A percentile compares a stretch with the other conserved stretches of the same genome.
Conservation (phyloP, 2,329 filamentous ascomycete genomes). For the Fusarium coicis region DNA sequence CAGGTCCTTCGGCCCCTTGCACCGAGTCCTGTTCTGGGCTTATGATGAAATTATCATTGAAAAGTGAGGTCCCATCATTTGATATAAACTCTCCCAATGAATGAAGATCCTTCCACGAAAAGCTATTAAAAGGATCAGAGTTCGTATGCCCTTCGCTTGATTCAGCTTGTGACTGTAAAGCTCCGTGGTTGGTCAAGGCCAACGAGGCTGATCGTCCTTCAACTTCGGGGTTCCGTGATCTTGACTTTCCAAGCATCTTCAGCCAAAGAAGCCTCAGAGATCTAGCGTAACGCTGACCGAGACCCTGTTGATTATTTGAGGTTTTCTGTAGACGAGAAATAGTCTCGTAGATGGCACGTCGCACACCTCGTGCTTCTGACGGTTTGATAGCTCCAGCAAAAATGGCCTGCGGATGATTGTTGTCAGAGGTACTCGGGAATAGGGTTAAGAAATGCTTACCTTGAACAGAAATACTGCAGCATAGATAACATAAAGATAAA, state of each 20-base stretch:
- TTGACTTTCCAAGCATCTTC: conserved; percentile 43
- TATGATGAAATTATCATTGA: conserved; percentile 26
- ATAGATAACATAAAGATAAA: conserved; percentile 72
- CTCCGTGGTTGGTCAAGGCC: not conserved
- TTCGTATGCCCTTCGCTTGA: conserved; percentile 40
- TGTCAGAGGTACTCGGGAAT: not conserved
- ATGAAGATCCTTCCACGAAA: conserved; percentile 70
- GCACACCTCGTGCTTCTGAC: conserved; percentile 65
- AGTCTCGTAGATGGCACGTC: conserved; percentile 66
- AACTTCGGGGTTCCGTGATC: not conserved
- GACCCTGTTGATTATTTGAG: conserved; percentile 66
- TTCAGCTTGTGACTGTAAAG: not conserved
- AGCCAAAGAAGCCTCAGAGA: conserved; percentile 71
- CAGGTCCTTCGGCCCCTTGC: conserved; percentile 14
- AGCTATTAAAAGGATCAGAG: conserved; percentile 62
- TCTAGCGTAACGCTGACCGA: conserved; percentile 70
- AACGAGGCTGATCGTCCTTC: not conserved
- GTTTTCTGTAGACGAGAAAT: conserved; percentile 69
- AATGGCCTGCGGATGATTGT: not conserved
- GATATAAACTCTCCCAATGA: conserved; percentile 66
- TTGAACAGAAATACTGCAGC: conserved; percentile 74
- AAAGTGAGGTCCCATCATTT: conserved; percentile 34
- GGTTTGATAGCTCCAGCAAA: conserved; percentile 66
- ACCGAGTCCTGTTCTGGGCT: conserved; percentile 26
- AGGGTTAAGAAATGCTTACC: conserved; percentile 46